Evolutionary conservation across 2,329 filamentous ascomycete genomes (phyloP), one percentile per base, ranked within the genome.

Genomic region (Orbilia ellipsospora): DNA sequence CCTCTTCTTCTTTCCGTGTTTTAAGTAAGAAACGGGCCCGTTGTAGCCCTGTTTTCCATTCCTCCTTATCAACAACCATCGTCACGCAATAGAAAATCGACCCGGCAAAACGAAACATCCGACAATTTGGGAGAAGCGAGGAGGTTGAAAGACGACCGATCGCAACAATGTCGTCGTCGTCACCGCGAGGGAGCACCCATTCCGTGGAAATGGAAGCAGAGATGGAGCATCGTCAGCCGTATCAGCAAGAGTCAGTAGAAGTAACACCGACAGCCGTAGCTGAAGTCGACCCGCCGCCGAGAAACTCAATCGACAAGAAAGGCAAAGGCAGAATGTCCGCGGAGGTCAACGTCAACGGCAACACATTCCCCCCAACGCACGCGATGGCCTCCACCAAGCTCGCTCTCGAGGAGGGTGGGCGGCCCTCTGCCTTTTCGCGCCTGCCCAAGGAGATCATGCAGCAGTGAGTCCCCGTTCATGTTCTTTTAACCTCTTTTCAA

Each of bases 371-470:
- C 26, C 54, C 52, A 65, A 57, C 44, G 16, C 36, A 44, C 54
- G 54, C 16, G 69, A 54, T 45, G 55, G 64, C 42, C 23, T 23
- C 23, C 31, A 55, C 42, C 42, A 52, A 75, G 64, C 60, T 69
- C 23, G 4, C 36, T 13, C 60, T 52, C 13, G 42, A 44, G 16
- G 48, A n/a, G 12, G 18, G 16, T 18, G 45, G 51, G 26, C 62
- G 63, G 31, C 28, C 78, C 16, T 80, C 83, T 31, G 84, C 85
- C 40, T 88, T 90, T 78, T 84, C 86, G 42, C 84, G 83, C 54
- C 83, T 91, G 10, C 89, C 89, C 4, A 87, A 90, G 81, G 89
- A 91, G 81, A 91, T 91, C 73, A 90, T 91, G 78, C 84, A 90
- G 80, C 88, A 90, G 89, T 91, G 83, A 82, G 87, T 82, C 44